Conservation (phyloP, 2,329 filamentous ascomycete genomes). For the Mollisia scopiformis region DNA sequence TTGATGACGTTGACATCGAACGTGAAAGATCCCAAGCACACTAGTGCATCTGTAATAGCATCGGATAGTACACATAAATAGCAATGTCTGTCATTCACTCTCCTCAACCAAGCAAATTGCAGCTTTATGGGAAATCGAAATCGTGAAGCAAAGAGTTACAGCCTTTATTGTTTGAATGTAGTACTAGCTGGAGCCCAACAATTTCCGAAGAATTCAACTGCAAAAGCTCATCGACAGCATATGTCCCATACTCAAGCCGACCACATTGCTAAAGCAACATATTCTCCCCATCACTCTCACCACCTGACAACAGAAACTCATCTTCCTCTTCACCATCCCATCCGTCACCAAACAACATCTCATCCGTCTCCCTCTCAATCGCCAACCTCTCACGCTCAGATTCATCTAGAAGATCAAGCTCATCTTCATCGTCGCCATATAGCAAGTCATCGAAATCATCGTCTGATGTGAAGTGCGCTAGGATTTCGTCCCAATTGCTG, state of each 20-base stretch:
- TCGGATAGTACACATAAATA: background rate
- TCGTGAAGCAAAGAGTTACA: too few relatives aligned
- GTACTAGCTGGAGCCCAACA: too few relatives aligned
- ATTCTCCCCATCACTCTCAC: background rate
- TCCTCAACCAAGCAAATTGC: too few relatives aligned
- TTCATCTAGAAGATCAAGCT: constrained; percentile 16
- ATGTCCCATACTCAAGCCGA: background rate
- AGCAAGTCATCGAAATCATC: background rate
- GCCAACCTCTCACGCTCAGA: constrained; percentile 19
- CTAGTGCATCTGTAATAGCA: background rate
- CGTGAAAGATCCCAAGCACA: background rate
- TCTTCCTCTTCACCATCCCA: background rate
- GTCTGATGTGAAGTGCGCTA: background rate
- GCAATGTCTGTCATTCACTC: too few relatives aligned
- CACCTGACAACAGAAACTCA: background rate
- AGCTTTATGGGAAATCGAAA: too few relatives aligned
- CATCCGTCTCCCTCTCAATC: constrained; percentile 24
- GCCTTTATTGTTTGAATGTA: too few relatives aligned
- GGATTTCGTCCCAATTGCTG: background rate
- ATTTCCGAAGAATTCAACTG: too few relatives aligned
- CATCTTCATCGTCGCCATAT: background rate
- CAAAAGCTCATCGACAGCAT: background rate
- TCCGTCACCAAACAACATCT: constrained; percentile 26
- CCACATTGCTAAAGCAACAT: background rate
- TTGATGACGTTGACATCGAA: background rate